Conservation (phyloP, 345 rosid genomes). For the Camelina neglecta region DNA sequence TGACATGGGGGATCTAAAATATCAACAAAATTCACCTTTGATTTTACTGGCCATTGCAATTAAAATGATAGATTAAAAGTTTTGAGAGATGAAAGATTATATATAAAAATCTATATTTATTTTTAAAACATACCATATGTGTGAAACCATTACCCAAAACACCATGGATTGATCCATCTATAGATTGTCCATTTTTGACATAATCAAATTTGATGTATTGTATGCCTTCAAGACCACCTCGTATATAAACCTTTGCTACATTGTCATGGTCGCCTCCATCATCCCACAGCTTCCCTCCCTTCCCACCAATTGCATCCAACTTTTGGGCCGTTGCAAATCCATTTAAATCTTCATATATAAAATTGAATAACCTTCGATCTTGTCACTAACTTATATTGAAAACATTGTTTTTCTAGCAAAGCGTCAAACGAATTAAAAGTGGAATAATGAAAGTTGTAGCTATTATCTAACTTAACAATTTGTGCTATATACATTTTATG, state of each 20-base stretch:
- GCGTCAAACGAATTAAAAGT: background rate
- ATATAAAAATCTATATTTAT: background rate
- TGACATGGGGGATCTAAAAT: background rate
- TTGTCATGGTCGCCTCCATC: background rate
- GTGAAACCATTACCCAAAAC: constrained; percentile 8
- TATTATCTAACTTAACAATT: background rate
- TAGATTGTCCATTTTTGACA: background rate
- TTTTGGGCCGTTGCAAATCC: constrained; percentile 8
- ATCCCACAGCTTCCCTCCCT: background rate
- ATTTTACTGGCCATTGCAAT: background rate
- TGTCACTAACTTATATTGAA: background rate
- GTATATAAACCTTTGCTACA: background rate
- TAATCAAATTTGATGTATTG: constrained; percentile 19
- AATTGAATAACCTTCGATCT: background rate
- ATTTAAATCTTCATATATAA: constrained; percentile 6
- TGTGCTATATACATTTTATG: background rate
- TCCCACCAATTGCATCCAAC: background rate
- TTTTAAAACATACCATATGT: constrained; percentile 6
- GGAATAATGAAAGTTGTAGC: background rate
- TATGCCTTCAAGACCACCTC: constrained; percentile 12
- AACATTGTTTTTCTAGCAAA: background rate
- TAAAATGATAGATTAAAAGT: background rate
- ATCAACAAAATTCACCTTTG: background rate
- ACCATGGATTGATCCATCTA: background rate
- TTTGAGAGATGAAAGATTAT: background rate